Evolutionary conservation across 1,284 basidiomycete species (phyloP), one percentile per base, ranked within the genome.

Genomic region (Trichosporon sp.): DNA sequence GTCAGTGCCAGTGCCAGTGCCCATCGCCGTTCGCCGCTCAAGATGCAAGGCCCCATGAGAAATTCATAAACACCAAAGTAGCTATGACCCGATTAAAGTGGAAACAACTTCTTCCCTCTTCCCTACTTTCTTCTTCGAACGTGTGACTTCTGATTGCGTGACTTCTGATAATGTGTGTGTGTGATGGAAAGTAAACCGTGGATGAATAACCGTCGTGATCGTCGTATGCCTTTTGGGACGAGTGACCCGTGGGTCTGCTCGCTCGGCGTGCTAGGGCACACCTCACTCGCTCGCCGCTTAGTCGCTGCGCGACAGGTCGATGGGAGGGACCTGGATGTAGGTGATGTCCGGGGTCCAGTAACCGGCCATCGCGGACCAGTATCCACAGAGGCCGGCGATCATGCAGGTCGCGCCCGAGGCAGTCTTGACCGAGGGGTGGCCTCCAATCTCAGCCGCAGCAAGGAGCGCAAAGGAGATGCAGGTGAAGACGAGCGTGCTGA

Each of bases 281-380:
- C 26, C 26, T 26, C 26, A 26, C 26, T 19, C 12, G 6, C 6
- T 12, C 48, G 48, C 48, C 2, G 48, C 66, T 32, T 70, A 70
- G 43, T 67, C 66, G 19, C 8, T 26, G 43, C 51, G 63, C 46
- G 19, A 10, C 26, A 70, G 66, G 46, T 64, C 43, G 70, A 71
- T 68, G 63, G 70, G 70, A 11, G 63, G 48, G 31, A 71, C 35
- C 21, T 59, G 65, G 19, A 40, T 21, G 54, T 71, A 71, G 43
- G 73, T 72, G 31, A 70, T 71, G 71, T 74, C 73, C 19, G 71
- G 69, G 1, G 73, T 72, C 73, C 73, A 74, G 71, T 72, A 72
- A 35, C 73, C 73, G 6, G 73, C 65, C 61, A 74, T 70, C 8
- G 71, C 73, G 6, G 73, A 69, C 67, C 69, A 74, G 71, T 68